Conservation (phyloP, 164 flowering plant species). For the Santalum album region DNA sequence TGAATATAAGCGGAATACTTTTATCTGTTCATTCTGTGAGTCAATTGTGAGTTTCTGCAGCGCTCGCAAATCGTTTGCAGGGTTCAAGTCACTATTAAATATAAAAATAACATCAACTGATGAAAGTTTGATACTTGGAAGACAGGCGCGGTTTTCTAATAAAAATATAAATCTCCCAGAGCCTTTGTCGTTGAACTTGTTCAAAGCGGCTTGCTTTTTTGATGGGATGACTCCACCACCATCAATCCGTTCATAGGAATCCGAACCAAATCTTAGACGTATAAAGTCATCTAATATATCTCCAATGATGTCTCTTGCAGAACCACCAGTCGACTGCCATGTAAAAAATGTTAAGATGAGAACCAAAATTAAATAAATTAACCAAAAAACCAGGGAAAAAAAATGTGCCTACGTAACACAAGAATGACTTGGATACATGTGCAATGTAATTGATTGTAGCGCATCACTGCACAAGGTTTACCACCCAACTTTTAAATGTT, state of each 20-base stretch:
- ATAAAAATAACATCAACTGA: slow-evolving; percentile 61
- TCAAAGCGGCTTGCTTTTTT: slow-evolving; percentile 54
- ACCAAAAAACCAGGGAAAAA: background rate
- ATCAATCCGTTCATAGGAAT: slow-evolving; percentile 78
- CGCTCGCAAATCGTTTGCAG: slow-evolving; percentile 56
- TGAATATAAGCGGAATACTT: slow-evolving; percentile 72
- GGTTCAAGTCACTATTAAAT: slow-evolving; percentile 78
- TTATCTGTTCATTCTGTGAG: slow-evolving; percentile 42
- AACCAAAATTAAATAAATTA: background rate
- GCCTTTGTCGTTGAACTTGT: slow-evolving; percentile 58
- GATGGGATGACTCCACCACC: slow-evolving; percentile 22
- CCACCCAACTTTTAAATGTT: too few species aligned
- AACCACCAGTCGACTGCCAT: slow-evolving; percentile 47
- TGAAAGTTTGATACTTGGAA: slow-evolving; percentile 58
- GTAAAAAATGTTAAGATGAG: slow-evolving; percentile 7
- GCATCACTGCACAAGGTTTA: background rate
- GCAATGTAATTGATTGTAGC: background rate
- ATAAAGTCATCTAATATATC: slow-evolving; percentile 79
- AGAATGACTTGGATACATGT: background rate
- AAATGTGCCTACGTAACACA: background rate
- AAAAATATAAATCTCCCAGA: slow-evolving; percentile 63
- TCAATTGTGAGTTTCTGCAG: slow-evolving; percentile 60
- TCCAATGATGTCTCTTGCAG: slow-evolving; percentile 42
- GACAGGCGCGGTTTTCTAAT: slow-evolving; percentile 75
- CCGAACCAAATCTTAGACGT: slow-evolving; percentile 59